Evolutionary conservation across 371 early-diverging fungal species (phyloP).

Genomic region (Mucor mucedo): DNA sequence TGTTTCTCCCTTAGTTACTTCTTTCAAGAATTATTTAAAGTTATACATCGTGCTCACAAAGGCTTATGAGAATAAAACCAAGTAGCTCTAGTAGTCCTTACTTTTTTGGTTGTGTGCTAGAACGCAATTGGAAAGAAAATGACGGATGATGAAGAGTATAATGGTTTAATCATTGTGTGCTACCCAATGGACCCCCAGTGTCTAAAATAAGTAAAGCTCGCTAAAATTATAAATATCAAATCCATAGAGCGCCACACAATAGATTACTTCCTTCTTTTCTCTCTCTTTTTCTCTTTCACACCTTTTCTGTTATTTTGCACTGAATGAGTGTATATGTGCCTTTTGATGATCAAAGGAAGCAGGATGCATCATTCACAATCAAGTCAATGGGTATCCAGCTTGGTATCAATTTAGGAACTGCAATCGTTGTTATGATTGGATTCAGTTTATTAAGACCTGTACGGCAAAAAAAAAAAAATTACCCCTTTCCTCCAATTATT

Average conservation of each 20-base stretch:
- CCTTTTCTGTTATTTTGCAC: neutral
- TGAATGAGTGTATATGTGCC: slow-evolving; percentile 33
- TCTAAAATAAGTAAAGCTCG: neutral
- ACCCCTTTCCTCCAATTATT: no score
- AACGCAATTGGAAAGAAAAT: no score
- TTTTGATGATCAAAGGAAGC: slow-evolving; percentile 36
- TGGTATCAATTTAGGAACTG: slow-evolving; percentile 53
- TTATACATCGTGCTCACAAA: no score
- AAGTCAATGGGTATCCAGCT: slow-evolving; percentile 56
- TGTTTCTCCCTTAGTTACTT: no score
- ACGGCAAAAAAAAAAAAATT: neutral
- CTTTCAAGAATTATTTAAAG: no score
- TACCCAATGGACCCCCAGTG: neutral
- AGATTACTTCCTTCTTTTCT: neutral
- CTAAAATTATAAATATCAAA: no score
- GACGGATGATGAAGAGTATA: no score
- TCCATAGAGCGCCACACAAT: neutral
- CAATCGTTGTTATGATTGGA: slow-evolving; percentile 49
- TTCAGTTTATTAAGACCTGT: slow-evolving; percentile 54
- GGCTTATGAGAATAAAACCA: no score
- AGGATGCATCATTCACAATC: slow-evolving; percentile 47
- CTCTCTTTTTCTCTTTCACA: slow-evolving; percentile 1
- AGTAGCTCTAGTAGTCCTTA: no score
- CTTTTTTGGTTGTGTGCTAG: no score
- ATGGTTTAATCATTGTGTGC: no score